These are phyloP conservation scores for Plasmodium billcollinsi DNA, from an alignment of 169 alveolate species.

Conservation along the genomic window DNA sequence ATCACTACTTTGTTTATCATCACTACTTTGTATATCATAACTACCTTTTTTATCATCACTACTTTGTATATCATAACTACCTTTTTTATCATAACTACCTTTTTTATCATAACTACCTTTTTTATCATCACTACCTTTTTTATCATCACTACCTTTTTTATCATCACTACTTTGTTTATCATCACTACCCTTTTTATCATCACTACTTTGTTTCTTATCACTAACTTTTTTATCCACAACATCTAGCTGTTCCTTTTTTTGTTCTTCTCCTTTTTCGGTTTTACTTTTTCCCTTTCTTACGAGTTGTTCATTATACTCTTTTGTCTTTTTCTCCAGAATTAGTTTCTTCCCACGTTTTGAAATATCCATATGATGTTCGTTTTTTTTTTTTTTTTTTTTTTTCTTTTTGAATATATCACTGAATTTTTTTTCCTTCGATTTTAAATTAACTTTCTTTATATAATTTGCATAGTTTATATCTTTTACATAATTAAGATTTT, in stretches of 20 bases:
- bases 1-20: not conserved
- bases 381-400: slow-evolving; percentile 6
- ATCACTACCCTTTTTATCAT: not conserved
- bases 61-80: too few species aligned
- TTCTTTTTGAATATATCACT: not conserved
- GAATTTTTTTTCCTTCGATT: not conserved
- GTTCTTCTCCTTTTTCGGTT: slow-evolving; percentile 1
- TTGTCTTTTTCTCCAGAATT: slow-evolving; percentile 2
- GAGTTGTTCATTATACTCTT: not conserved
- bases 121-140: not conserved
- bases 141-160: not conserved
- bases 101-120: not conserved
- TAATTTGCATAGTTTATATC: not conserved
- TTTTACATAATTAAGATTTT: slow-evolving; percentile 2
- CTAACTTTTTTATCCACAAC: slow-evolving; percentile 11
- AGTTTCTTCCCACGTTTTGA: not conserved
- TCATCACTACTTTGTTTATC: not conserved
- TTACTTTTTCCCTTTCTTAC: not conserved
- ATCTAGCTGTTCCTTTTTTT: not conserved
- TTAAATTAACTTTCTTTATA: not conserved
- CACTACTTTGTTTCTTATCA: not conserved
- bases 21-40: too few species aligned
- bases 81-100: not conserved
- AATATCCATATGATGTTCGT: not conserved
- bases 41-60: too few species aligned